Evolutionary conservation across 2,329 filamentous ascomycete genomes (phyloP), one percentile per base, ranked within the genome.

Genomic region (Monosporascus sp.): DNA sequence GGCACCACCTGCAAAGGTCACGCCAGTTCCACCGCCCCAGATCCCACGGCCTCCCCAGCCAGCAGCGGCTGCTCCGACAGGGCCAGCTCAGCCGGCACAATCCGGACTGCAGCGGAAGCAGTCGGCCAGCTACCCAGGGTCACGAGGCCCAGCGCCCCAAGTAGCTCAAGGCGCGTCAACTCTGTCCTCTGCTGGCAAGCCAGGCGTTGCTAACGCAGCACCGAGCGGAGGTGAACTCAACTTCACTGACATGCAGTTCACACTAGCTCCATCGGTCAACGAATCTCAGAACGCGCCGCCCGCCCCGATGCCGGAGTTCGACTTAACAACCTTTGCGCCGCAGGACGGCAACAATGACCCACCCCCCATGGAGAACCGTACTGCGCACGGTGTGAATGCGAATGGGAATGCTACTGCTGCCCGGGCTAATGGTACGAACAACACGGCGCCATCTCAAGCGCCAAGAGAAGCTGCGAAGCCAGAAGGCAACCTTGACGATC

Each of bases 231-330:
- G 72, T n/a, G 73, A 75, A 50, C 70, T 76, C 7, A 75, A 75
- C 56, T 83, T 82, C 59, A 82, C 80, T 15, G 72, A 82, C 57
- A 82, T 82, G 78, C 74, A 78, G 37, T 83, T 83, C 58, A 75
- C 77, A 0, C 68, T 82, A 5, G 79, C 76, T 2, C 76, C 78
- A 1, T 57, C 72, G 8, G 70, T 66, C 48, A 65, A 65, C 52
- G 66, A 57, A 58, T 51, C 62, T 7, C 60, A 62, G 26, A 62
- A 63, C 5, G 68, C 68, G 2, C 64, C 62, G 37, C 61, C 59
- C 15, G 67, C 55, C 37, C 61, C 66, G 20, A 74, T 75, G 53
- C 64, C 70, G 7, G 69, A 73, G 5, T 78, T 80, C 58, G 77
- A 79, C 51, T 65, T 78, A 14, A 64, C 74, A 2, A 70, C 71